phyloP scores from a whole-genome alignment of 345 rosid species.

The Microthlaspi erraticum region DNA sequence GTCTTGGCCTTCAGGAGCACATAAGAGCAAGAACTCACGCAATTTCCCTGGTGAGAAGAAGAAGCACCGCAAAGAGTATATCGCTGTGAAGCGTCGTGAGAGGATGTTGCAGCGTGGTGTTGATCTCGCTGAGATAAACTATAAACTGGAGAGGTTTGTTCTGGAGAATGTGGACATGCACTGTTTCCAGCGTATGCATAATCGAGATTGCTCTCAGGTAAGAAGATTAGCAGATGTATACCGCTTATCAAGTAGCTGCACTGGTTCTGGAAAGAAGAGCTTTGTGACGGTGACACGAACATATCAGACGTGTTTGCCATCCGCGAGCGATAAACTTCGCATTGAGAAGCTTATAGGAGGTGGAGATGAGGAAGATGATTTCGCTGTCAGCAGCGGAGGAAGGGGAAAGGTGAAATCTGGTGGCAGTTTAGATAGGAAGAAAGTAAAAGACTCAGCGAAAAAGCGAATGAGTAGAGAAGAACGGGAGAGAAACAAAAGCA shows the following conservation, averaged over 20 bases:
- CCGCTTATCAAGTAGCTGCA: constrained; percentile 61
- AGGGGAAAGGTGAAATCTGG: constrained; percentile 49
- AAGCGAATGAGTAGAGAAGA: constrained; percentile 49
- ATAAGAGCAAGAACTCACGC: constrained; percentile 65
- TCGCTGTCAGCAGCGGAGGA: constrained; percentile 56
- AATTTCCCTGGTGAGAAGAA: constrained; percentile 84
- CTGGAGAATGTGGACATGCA: constrained; percentile 61
- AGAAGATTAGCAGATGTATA: constrained; percentile 80
- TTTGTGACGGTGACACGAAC: constrained; percentile 76
- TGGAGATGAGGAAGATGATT: constrained; percentile 63
- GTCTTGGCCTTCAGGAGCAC: constrained; percentile 72
- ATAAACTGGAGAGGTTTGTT: constrained; percentile 72
- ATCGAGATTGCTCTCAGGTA: constrained; percentile 92
- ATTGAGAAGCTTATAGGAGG: constrained; percentile 86
- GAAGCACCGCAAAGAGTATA: constrained; percentile 81
- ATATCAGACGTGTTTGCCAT: constrained; percentile 83
- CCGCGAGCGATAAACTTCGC: constrained; percentile 71
- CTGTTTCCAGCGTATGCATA: constrained; percentile 84
- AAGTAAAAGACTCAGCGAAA: constrained; percentile 42
- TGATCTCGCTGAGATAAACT: constrained; percentile 73
- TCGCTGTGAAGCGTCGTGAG: constrained; percentile 76
- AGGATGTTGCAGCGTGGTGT: constrained; percentile 84
- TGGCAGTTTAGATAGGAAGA: constrained; percentile 45
- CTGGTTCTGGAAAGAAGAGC: constrained; percentile 92
- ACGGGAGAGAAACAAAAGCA: constrained; percentile 49